Evolutionary conservation across 495 filamentous ascomycete genomes (phyloP), one percentile per base, ranked within the genome.

Genomic region (Aspergillus taichungensis): DNA sequence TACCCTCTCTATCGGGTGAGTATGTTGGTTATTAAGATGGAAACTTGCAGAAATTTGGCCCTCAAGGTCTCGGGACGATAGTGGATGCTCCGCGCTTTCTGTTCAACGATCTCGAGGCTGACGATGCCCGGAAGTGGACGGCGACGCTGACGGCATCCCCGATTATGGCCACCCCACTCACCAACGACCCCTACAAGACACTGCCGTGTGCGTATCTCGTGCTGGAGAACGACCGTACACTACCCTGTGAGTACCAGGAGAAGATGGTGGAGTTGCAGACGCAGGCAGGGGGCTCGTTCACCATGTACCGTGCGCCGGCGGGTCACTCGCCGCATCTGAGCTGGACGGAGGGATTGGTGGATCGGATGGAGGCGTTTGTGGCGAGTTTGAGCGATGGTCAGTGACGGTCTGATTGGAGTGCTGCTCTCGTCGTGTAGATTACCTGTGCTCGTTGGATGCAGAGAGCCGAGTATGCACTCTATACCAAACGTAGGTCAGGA

Each of bases 201-300:
- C 35, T 69, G 8, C 66, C 64, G 0, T 65, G 60, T 40, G 60
- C 62, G 3, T 69, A 67, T 46, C 30, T 66, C 35, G 50, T 64
- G 11, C 28, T 56, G 0, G 61, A 65, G n/a, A 43, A 49, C 0
- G 63, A 69, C 41, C 13, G 18, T 1, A 53, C 41, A 4, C 13
- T 62, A 13, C 51, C 55, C 0, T 50, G 50, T 38, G 50, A 49
- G 12, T 62, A 61, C 34, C 61, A 66, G 31, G 59, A 66, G 31
- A 34, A 30, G 8, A 66, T 66, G 63, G 37, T 62, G 5, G 45
- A 47, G 8, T 13, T 41, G 13, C 60, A 63, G 30, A 50, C 40
- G 6, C 43, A 49, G 14, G 30, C 28, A 5, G 39, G 29, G n/a
- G 24, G 14, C 10, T 27, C 40, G 0, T 60, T 66, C 38, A 60